A percentile compares a stretch with the other conserved stretches of the same genome.
Evolutionary conservation across 192 early-diverging fungal species (phyloP).

Genomic region (Glomus cerebriforme): DNA sequence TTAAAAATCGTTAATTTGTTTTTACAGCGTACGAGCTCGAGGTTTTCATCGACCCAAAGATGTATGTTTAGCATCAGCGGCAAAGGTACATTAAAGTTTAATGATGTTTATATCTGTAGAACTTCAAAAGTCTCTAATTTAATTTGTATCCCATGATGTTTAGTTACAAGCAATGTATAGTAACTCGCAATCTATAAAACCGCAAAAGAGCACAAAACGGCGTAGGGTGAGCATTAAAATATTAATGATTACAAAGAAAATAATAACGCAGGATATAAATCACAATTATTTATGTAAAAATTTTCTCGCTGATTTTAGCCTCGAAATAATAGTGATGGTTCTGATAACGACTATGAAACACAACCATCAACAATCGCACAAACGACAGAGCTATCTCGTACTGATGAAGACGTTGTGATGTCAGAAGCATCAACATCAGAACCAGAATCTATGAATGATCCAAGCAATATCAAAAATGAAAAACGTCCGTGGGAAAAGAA

Average conservation of each 20-base stretch:
- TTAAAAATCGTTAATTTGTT: not conserved
- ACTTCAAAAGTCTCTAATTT: not conserved
- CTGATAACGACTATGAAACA: not conserved
- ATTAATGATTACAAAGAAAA: not conserved
- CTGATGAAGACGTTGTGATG: not conserved
- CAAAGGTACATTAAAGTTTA: not conserved
- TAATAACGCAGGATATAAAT: not conserved
- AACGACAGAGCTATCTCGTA: not conserved
- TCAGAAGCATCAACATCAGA: not conserved
- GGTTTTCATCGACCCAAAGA: not conserved
- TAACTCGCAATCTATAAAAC: not conserved
- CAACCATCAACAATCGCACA: not conserved
- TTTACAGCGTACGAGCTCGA: not conserved
- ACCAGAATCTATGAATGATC: not conserved
- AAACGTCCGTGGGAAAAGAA: conserved; percentile 17
- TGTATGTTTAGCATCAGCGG: not conserved
- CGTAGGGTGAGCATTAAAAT: not conserved
- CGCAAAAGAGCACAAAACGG: not conserved
- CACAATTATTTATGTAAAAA: not conserved
- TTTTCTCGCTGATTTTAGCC: not conserved
- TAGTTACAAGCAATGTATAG: not conserved
- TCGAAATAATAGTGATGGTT: not conserved
- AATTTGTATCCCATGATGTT: not conserved
- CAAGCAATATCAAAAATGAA: not conserved
- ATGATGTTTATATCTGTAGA: not conserved